Evolutionary conservation across 1,284 basidiomycete species (phyloP), one percentile per base, ranked within the genome.

Genomic region (Rhodofomes roseus): DNA sequence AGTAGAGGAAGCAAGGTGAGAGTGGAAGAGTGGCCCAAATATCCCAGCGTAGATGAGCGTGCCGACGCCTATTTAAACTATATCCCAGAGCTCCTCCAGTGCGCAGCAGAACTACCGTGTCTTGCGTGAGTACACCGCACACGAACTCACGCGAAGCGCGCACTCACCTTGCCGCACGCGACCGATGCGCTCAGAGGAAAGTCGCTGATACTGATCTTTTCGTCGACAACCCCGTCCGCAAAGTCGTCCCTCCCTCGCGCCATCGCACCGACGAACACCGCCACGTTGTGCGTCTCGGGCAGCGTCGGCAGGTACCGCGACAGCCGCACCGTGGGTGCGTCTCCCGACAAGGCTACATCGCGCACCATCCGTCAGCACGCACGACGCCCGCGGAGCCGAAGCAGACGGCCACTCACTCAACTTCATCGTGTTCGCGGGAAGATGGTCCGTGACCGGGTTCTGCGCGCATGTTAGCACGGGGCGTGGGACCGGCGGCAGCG

Each of bases 221-320:
- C 92, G 72, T 99, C 96, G 0, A 98, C 93, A 64, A 93, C 76
- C n/a, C 84, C 92, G 75, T 99, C 97, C 12, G 97, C 96, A 79
- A 99, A 99, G 77, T 96, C 94, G 70, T 99, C 96, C 63, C 87
- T 88, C 9, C 95, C 95, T 63, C 95, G 81, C 2, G 95, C 95
- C 95, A 98, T 98, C 20, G 97, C 96, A 59, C 96, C 97, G 54
- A 99, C 95, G 71, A 98, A 98, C 56, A 99, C 93, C 14, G 94
- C 95, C 60, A 99, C 80, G 40, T 89, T 90, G 69, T 98, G 94
- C 12, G 93, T 92, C 61, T 90, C 82, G 0, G 96, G 96, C 2
- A 95, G 76, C 0, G 83, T 88, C 1, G 86, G 85, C 31, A 99
- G 80, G 76, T 95, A 98, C 64, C 84, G 80, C 4, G 92, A 92